A percentile compares a stretch with the other conserved stretches of the same genome.
Evolutionary conservation across 2,329 filamentous ascomycete genomes (phyloP).

Genomic region (Dactylellina parvicollis): DNA sequence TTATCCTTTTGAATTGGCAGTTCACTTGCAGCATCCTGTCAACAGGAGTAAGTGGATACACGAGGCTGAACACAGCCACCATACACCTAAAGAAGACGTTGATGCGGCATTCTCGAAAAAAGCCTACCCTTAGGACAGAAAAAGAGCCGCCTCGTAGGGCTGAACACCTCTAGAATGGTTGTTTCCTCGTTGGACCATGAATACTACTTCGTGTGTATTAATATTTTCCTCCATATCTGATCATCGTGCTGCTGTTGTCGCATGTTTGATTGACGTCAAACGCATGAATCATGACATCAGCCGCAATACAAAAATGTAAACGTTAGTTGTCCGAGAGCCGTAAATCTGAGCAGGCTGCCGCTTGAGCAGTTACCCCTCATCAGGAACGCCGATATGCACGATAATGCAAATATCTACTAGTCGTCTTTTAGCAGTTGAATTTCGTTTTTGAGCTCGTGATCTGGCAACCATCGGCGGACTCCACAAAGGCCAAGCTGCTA

Average conservation of each 20-base stretch:
- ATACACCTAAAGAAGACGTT: background rate
- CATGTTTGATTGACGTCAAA: too few species aligned
- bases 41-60: background rate
- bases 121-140: background rate
- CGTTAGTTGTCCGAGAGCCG: too few species aligned
- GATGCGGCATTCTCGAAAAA: background rate
- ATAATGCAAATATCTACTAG: constrained; percentile 24
- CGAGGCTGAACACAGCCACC: background rate
- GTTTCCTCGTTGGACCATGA: too few species aligned
- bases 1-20: background rate
- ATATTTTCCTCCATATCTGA: too few species aligned
- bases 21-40: background rate
- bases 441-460: constrained; percentile 31
- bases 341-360: background rate
- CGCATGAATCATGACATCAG: background rate
- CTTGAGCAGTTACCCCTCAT: background rate
- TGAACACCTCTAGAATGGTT: background rate
- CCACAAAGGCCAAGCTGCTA: constrained; percentile 33
- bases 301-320: too few species aligned
- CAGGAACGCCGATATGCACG: constrained; percentile 27
- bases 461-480: background rate
- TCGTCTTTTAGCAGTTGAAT: constrained; percentile 25
- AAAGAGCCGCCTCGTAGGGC: background rate
- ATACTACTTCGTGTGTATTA: too few species aligned
- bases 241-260: background rate